Percentiles rank a stretch among this genome's conserved stretches.
These are phyloP conservation scores for Lanmaoa rubissima DNA, from an alignment of 768 basidiomycete genomes.

Conservation along the genomic window DNA sequence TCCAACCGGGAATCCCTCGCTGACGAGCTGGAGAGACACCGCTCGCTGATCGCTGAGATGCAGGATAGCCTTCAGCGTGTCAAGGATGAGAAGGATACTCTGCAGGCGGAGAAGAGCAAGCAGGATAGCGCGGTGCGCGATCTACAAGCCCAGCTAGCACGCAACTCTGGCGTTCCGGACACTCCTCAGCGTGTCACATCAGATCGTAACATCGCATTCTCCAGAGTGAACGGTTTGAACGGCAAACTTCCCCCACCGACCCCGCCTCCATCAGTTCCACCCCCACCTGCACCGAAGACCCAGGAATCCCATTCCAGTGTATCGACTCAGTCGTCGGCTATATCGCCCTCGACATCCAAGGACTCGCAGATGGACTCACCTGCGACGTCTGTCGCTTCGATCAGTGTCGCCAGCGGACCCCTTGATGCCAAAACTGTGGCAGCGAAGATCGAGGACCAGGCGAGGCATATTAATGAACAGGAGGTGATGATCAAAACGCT, in stretches of 20 bases:
- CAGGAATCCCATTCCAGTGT: conserved; percentile 54
- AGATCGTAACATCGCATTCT: conserved; percentile 54
- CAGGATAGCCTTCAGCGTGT: conserved; percentile 75
- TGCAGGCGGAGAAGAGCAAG: conserved; percentile 69
- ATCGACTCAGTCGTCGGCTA: conserved; percentile 59
- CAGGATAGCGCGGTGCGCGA: conserved; percentile 74
- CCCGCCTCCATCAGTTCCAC: conserved; percentile 77
- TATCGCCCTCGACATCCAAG: conserved; percentile 58
- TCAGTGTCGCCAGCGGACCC: conserved; percentile 35
- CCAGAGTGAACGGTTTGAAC: conserved; percentile 59
- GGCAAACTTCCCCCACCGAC: conserved; percentile 84
- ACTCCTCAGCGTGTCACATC: conserved; percentile 50
- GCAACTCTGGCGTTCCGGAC: conserved; percentile 43
- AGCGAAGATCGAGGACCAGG: conserved; percentile 66
- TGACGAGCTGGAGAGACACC: conserved; percentile 75
- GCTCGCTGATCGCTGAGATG: conserved; percentile 70
- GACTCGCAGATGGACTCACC: conserved; percentile 73
- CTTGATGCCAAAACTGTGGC: conserved; percentile 54
- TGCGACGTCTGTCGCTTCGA: conserved; percentile 54
- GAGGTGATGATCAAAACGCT: conserved; percentile 91
- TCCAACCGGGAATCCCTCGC: conserved; percentile 74
- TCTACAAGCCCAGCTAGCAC: conserved; percentile 68
- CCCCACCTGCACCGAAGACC: conserved; percentile 70
- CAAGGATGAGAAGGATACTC: conserved; percentile 77
- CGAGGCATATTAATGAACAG: conserved; percentile 77